These are phyloP conservation scores for Exophiala sp. DNA, from an alignment of 2,329 filamentous ascomycete species.

Conservation along the genomic window DNA sequence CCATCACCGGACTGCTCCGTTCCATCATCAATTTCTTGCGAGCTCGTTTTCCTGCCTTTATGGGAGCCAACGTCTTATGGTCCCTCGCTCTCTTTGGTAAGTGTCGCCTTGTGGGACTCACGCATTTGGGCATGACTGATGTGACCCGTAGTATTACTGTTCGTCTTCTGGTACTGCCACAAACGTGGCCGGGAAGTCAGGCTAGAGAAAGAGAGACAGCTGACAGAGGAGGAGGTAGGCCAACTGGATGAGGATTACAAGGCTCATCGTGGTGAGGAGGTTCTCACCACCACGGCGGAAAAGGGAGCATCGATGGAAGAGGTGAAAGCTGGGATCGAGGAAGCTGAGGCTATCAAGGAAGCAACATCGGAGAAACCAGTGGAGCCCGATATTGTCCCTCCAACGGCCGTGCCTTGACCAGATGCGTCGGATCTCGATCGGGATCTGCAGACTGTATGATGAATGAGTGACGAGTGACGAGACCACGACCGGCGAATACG, in stretches of 20 bases:
- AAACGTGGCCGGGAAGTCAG: constrained; percentile 85
- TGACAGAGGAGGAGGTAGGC: constrained; percentile 42
- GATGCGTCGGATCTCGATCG: background rate
- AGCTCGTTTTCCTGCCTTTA: constrained; percentile 79
- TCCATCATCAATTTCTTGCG: constrained; percentile 88
- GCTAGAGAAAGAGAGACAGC: constrained; percentile 56
- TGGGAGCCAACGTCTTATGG: constrained; percentile 88
- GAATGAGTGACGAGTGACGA: background rate
- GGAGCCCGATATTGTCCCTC: constrained; percentile 17
- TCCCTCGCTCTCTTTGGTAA: constrained; percentile 78
- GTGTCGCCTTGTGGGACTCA: background rate
- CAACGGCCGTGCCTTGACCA: constrained; percentile 15
- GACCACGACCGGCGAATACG: background rate
- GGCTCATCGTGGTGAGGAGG: constrained; percentile 31
- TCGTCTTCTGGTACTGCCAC: constrained; percentile 97
- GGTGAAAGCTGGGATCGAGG: constrained; percentile 38
- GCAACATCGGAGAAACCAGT: constrained; percentile 4
- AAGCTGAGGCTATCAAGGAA: constrained; percentile 34
- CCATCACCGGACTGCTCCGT: constrained; percentile 73
- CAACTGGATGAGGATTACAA: constrained; percentile 36
- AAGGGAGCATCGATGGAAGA: constrained; percentile 38
- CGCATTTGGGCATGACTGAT: background rate
- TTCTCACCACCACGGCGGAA: constrained; percentile 39
- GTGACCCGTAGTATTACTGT: constrained; percentile 64
- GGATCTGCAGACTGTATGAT: background rate